Conservation (phyloP, 176 grass and related monocot species). For the Urochloa ruziziensis region DNA sequence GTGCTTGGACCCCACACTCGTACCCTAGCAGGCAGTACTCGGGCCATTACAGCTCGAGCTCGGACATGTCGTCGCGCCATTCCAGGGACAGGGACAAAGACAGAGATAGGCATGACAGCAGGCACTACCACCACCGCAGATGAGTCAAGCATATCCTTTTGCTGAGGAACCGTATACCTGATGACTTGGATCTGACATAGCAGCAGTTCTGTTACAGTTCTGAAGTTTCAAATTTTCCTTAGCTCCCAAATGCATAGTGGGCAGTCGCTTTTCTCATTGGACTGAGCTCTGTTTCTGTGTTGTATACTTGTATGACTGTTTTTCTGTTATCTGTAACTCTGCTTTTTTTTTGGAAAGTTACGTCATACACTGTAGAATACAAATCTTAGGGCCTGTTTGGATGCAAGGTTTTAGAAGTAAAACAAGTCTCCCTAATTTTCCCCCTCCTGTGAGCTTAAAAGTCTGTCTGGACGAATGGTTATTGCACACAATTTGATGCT, state of each 20-base stretch:
- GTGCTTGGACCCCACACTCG: slow-evolving; percentile 34
- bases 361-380: not conserved
- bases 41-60: slow-evolving; percentile 27
- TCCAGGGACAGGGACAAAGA: slow-evolving; percentile 36
- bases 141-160: slow-evolving; percentile 33
- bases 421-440: not conserved
- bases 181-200: not conserved
- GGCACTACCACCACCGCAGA: slow-evolving; percentile 38
- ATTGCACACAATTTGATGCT: not conserved
- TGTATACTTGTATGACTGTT: not conserved
- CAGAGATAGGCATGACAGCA: slow-evolving; percentile 50
- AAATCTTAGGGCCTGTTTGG: not conserved
- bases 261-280: not conserved
- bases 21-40: slow-evolving; percentile 39
- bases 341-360: not conserved
- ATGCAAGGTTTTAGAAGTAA: not conserved
- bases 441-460: not conserved
- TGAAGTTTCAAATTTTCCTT: not conserved
- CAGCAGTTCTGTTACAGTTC: not conserved
- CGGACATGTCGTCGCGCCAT: slow-evolving; percentile 30
- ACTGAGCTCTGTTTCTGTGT: not conserved
- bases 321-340: not conserved
- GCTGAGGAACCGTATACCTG: not conserved
- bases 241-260: not conserved
- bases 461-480: not conserved